phyloP scores from a whole-genome alignment of 2,329 filamentous ascomycete species.

The Pseudogymnoascus sp. region DNA sequence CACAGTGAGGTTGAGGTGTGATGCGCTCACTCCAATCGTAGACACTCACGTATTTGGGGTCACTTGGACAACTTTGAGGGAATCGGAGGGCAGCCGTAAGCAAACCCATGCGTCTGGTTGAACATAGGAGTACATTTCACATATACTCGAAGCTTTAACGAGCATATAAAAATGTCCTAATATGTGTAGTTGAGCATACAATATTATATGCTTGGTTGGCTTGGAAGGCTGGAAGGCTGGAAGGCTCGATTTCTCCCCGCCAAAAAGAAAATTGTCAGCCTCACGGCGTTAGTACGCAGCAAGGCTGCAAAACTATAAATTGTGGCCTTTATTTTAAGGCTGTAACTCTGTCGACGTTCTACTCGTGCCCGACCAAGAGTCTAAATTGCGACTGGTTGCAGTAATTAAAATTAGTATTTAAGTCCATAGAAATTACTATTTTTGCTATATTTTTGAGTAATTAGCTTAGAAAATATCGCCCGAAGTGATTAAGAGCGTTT shows the following conservation, averaged over 20 bases:
- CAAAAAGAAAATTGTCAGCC: slow-evolving; percentile 8
- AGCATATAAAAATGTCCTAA: slow-evolving; percentile 2
- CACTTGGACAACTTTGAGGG: slow-evolving; percentile 48
- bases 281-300: background rate
- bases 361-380: background rate
- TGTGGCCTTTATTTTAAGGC: background rate
- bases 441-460: background rate
- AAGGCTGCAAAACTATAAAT: background rate
- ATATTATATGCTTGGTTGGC: background rate
- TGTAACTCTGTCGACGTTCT: background rate
- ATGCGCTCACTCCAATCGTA: slow-evolving; percentile 18
- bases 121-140: slow-evolving; percentile 32
- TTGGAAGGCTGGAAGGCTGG: background rate
- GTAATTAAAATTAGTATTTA: background rate
- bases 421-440: background rate
- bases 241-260: slow-evolving; percentile 4
- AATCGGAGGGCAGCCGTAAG: slow-evolving; percentile 51
- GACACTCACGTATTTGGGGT: slow-evolving; percentile 50
- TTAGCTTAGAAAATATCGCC: background rate
- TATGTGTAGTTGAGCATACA: background rate
- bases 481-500: background rate
- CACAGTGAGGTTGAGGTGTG: slow-evolving; percentile 12
- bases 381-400: background rate
- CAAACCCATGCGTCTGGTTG: slow-evolving; percentile 54
- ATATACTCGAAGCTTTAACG: background rate